Base-by-base conservation (phyloP, 352 stramenopile species). In the Globisporangium mamillatum region DNA sequence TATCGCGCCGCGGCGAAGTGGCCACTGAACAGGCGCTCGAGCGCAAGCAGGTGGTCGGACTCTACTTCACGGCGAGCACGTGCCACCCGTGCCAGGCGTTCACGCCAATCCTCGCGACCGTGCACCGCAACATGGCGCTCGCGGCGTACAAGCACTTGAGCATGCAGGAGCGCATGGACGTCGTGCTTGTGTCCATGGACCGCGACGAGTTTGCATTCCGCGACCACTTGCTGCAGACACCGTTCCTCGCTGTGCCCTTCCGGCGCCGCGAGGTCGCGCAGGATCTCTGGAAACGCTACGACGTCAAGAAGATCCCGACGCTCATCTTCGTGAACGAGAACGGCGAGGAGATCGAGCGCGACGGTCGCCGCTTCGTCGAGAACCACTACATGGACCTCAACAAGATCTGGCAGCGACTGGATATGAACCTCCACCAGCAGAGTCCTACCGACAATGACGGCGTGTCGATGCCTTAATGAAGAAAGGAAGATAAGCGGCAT, bases 61-160 rank as follows among this genome's bases (percentile, higher is more conserved):
- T 91, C 34, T 91, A 88, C 75, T 91, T 91, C 70, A 88, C 81
- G 10, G 78, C 78, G 55, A 89, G 80, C 69, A 81, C 72, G 16
- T 90, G 81, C 64, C 72, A 72, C 34, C 79, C 81, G 18, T 91
- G 83, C 57, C 78, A 84, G 68, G 75, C 72, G 32, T 91, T 91
- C 72, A 89, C 83, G 56, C 83, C 81, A 27, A 71, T 88, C 55
- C 69, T 91, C 61, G 83, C 81, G 36, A 88, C 80, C 0, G 79
- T 84, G 18, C 78, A 91, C 60, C 75, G 76, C 50, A 88, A 88
- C 74, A 89, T 90, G 82, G 67, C 75, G 64, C 80, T 90, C n/a
- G 77, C 74, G 32, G 67, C 73, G 48, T 90, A 90, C 78, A 76
- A 78, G 55, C 66, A 74, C 63, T 52, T 89, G 69, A 65, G 75